Base-by-base conservation (phyloP, 106 monocot genomes). In the Alisma plantagoaquatica region DNA sequence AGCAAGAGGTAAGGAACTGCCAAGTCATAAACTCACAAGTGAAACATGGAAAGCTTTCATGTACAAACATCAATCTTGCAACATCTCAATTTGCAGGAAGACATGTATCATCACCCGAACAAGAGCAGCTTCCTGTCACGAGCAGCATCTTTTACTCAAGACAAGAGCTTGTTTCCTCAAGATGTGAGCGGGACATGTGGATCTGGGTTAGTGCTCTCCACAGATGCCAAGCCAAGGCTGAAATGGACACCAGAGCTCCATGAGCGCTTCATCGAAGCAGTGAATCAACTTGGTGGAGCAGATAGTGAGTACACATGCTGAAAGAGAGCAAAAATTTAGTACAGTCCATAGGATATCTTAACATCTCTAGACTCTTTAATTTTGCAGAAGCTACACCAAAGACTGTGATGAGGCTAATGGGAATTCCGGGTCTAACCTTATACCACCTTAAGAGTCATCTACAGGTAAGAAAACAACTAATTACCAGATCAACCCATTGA, bases 171-270 rank as follows among this genome's bases (percentile, higher is more conserved):
- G 57, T 73, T 77, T 60, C 33, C 74, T 44, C 86, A 81, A 77
- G 58, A 71, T 49, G 76, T 49, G 46, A 73, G 41, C 65, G 41
- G 48, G 60, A 57, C 50, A 38, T n/a, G n/a, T n/a, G n/a, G n/a
- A n/a, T n/a, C n/a, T n/a, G n/a, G 64, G 32, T 49, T 86, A 8
- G 71, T 81, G 47, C 74, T 86, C 33, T 86, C 86, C 23, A 81
- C 81, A 23, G 81, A 86, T 81, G 86, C 81, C 19, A 86, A 86
- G 62, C 86, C 80, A 21, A 74, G 86, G 38, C 64, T 86, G 32
- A 86, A 86, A 62, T 86, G 81, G 86, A 81, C 81, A 17, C 81
- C 81, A 2, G 86, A n/a, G n/a, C n/a, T n/a, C n/a, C n/a, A n/a
- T n/a, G n/a, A n/a, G n/a, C n/a, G n/a, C n/a, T n/a, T n/a, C n/a